Base-by-base conservation (phyloP, 495 filamentous ascomycete genomes). In the Podospora comata region DNA sequence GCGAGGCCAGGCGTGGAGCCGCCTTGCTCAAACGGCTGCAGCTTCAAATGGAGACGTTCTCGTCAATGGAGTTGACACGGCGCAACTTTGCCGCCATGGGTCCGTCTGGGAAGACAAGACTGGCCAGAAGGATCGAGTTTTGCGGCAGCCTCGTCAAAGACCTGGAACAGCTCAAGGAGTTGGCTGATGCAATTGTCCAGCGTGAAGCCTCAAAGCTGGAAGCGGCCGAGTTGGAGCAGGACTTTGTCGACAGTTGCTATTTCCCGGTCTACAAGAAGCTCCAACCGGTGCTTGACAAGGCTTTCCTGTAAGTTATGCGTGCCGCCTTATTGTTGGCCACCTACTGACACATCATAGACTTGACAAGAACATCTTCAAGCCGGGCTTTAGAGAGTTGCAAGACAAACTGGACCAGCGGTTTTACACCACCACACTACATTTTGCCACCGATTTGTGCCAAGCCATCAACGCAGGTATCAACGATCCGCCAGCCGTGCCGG, bases 71-170 rank as follows among this genome's bases (percentile, higher is more conserved):
- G 79, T 90, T 99, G 71, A 96, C 93, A 1, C 85, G 95, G 34
- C 87, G 96, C 65, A 92, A 98, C 73, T 99, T 95, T 79, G 89
- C 90, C 6, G 89, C 90, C 23, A 94, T 97, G 92, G 95, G 95
- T 44, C 89, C 89, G 27, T 87, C 88, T 60, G 95, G 95, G 30
- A 86, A 89, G 68, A 86, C 90, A 39, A 88, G 92, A 65, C 83
- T 99, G 26, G 82, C 88, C 64, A 85, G 92, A 60, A 88, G 95
- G 60, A 92, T 96, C 72, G 92, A 97, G 65, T 98, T 98, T 77
- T 92, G 91, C 15, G 85, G 91, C 66, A 82, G 80, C 44, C 83
- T 98, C 54, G 83, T 91, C 68, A 79, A 86, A 23, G 92, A 98
- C 75, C 84, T 98, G 48, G 89, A 89, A 65, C 85, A 87, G 67